phyloP scores from a whole-genome alignment of 139 green algal genomes.

The Edaphochlamys debaryana region DNA sequence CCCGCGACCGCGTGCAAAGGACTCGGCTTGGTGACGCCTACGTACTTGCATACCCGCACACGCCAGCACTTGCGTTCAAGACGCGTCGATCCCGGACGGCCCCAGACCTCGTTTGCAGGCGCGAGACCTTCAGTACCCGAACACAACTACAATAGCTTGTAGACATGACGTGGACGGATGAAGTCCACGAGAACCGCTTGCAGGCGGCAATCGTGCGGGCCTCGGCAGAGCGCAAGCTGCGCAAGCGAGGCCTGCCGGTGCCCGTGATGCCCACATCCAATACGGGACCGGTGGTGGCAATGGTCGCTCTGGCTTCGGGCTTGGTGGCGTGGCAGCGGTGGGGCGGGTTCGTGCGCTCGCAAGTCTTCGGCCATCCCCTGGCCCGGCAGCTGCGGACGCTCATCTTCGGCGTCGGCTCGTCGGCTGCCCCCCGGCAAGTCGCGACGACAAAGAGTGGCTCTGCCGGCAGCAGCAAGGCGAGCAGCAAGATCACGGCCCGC shows the following conservation, averaged over 20 bases:
- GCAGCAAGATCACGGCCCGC: background rate
- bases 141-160: too few species aligned
- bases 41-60: too few species aligned
- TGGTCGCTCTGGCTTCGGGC: slow-evolving; percentile 10
- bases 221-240: slow-evolving; percentile 20
- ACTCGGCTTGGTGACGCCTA: too few species aligned
- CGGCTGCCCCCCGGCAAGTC: background rate
- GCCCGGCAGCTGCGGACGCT: slow-evolving; percentile 26
- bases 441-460: background rate
- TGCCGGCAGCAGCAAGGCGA: background rate
- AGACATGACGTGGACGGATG: slow-evolving; percentile 29
- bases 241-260: slow-evolving; percentile 14
- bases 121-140: too few species aligned
- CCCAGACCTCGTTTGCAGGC: too few species aligned
- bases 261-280: slow-evolving; percentile 10
- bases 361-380: background rate
- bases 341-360: background rate
- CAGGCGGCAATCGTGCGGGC: background rate
- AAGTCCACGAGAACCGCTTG: slow-evolving; percentile 24
- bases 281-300: background rate
- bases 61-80: too few species aligned
- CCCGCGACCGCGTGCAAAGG: too few species aligned
- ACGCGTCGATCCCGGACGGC: too few species aligned
- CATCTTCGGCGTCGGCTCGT: background rate
- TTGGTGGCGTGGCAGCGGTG: slow-evolving; percentile 24